These are phyloP conservation scores for Xylariales sp. DNA, from an alignment of 2,329 filamentous ascomycete genomes.

Conservation along the genomic window DNA sequence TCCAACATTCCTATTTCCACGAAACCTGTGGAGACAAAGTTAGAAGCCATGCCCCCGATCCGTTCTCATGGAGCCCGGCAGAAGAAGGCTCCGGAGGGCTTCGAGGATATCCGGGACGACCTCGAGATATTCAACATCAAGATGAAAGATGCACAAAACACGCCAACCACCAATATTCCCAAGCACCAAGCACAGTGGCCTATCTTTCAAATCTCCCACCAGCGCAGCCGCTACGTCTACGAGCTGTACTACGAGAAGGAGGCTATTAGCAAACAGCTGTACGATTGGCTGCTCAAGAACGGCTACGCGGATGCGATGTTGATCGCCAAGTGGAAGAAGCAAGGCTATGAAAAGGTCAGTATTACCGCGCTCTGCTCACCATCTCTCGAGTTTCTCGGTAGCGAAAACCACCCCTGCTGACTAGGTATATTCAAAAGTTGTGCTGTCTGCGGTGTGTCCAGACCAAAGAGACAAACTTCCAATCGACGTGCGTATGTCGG, in stretches of 20 bases:
- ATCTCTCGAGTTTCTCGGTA: constrained; percentile 2
- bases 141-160: constrained; percentile 94
- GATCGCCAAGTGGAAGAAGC: constrained; percentile 99
- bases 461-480: constrained; percentile 99
- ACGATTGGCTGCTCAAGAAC: constrained; percentile 97
- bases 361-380: not conserved
- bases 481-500: constrained; percentile 93
- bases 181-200: constrained; percentile 95
- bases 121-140: constrained; percentile 83
- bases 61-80: constrained; percentile 65
- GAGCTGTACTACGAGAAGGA: constrained; percentile 98
- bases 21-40: no score
- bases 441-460: constrained; percentile 96
- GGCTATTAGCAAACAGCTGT: constrained; percentile 85
- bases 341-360: constrained; percentile 91
- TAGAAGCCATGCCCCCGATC: constrained; percentile 66
- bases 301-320: constrained; percentile 90
- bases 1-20: no score
- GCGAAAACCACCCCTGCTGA: constrained; percentile 17
- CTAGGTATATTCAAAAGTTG: constrained; percentile 46
- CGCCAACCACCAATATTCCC: constrained; percentile 70
- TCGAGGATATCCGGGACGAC: constrained; percentile 83
- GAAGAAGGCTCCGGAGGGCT: constrained; percentile 81
- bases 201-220: constrained; percentile 95
- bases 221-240: constrained; percentile 89